Percentiles rank a stretch among this genome's conserved stretches.
phyloP scores from a whole-genome alignment of 2,329 filamentous ascomycete genomes.

The Fusarium brevicatenulatum region DNA sequence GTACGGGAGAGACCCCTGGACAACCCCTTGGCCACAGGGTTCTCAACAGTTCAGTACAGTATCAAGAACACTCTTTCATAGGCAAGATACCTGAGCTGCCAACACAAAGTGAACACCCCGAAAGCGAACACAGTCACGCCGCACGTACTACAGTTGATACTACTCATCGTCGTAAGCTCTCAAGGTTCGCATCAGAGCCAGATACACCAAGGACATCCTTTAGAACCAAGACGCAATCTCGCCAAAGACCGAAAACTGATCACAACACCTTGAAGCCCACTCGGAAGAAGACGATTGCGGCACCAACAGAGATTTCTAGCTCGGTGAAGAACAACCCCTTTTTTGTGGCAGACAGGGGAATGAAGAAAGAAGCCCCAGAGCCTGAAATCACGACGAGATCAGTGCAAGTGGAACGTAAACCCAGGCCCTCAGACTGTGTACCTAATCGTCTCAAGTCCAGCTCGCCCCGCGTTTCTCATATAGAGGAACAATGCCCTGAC shows the following conservation, averaged over 20 bases:
- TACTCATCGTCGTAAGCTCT: constrained; percentile 2
- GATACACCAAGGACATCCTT: constrained; percentile 19
- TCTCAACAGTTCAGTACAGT: background rate
- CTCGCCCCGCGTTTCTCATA: constrained; percentile 12
- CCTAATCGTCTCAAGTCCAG: constrained; percentile 35
- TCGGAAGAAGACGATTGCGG: constrained; percentile 18
- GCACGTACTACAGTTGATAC: background rate
- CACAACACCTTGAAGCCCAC: constrained; percentile 7
- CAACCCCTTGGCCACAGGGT: constrained; percentile 8
- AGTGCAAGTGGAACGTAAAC: constrained; percentile 29
- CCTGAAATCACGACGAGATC: constrained; percentile 39
- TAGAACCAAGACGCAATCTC: constrained; percentile 10
- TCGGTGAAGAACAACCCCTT: constrained; percentile 48
- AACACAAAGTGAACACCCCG: background rate
- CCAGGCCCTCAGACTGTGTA: constrained; percentile 46
- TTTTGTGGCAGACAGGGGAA: constrained; percentile 45
- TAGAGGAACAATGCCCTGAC: constrained; percentile 42
- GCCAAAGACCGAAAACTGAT: constrained; percentile 3
- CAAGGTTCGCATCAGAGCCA: constrained; percentile 20
- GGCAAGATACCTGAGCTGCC: background rate
- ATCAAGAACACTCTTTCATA: constrained; percentile 8
- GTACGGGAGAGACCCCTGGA: constrained; percentile 50
- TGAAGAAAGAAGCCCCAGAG: constrained; percentile 30
- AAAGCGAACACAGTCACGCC: constrained; percentile 8
- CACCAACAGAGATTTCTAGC: constrained; percentile 17